These are phyloP conservation scores for Fagopyrum esculentum DNA, from an alignment of 148 eudicot genomes.

Conservation along the genomic window DNA sequence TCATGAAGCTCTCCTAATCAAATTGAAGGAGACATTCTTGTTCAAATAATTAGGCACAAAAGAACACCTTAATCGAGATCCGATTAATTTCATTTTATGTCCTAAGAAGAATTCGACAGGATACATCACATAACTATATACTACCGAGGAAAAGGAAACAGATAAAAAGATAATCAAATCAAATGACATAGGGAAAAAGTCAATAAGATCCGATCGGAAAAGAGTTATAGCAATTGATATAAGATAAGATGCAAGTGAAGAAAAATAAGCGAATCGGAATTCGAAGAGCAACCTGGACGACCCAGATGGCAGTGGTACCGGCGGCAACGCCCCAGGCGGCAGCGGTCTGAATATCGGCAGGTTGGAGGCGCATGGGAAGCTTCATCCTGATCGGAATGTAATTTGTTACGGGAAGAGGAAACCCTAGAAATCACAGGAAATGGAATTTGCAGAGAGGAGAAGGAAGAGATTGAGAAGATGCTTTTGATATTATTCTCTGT, in stretches of 20 bases:
- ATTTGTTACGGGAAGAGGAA: neutral
- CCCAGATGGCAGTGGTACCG: constrained; percentile 39
- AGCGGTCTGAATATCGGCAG: constrained; percentile 59
- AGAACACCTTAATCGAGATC: too few relatives aligned
- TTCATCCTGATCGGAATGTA: constrained; percentile 13
- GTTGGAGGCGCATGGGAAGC: constrained; percentile 31
- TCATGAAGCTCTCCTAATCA: too few relatives aligned
- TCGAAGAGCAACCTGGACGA: constrained; percentile 49
- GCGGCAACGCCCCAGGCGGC: constrained; percentile 76
- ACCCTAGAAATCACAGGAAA: constrained; percentile 12
- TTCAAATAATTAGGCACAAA: too few relatives aligned
- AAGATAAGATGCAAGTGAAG: neutral
- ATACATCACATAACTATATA: neutral
- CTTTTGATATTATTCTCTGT: neutral
- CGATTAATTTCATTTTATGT: neutral
- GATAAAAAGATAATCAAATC: neutral
- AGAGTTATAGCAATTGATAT: neutral
- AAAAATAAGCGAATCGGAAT: neutral
- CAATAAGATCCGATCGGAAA: neutral
- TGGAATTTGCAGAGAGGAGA: neutral
- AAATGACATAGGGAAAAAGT: neutral
- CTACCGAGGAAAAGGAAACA: neutral
- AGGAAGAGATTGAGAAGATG: neutral
- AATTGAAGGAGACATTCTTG: too few relatives aligned
- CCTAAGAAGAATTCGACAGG: neutral